Evolutionary conservation across 2,329 filamentous ascomycete species (phyloP), one percentile per base, ranked within the genome.

Genomic region (Mycocentrospora acerina): DNA sequence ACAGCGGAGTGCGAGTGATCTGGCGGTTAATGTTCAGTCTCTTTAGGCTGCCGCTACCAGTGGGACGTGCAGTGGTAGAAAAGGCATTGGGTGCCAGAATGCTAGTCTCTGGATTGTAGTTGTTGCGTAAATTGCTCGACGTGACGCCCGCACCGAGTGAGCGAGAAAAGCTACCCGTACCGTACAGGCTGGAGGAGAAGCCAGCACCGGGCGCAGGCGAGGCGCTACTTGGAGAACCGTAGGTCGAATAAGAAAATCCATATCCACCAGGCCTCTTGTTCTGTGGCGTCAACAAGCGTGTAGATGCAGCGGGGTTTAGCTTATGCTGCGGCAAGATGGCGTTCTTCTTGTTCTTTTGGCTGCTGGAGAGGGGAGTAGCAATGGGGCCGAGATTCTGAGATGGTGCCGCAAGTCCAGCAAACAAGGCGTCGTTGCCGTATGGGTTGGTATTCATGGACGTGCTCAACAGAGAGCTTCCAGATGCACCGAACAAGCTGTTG

Each of bases 201-300:
- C 76, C 81, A 3, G 90, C 89, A 6, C 86, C 90, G 27, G 86
- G 87, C 57, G 93, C 77, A 60, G 84, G 77, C 4, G 85, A 79
- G 15, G 79, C 80, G 52, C 82, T 88, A 40, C 76, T 82, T 5
- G 91, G 90, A 1, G 86, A 90, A 29, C 88, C 89, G 56, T 95
- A 95, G 2, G 85, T 90, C 49, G 90, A 95, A 69, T 96, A 96
- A 2, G 86, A 90, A 65, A 96, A 95, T 3, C 91, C 91, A 61
- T 88, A 96, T 4, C 88, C 89, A 39, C 71, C 72, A 22, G 48
- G 39, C 19, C 86, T 81, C 70, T 89, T 91, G 30, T 52, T 56
- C 54, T 90, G 87, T 0, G 90, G 90, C 0, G 90, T 95, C 19
- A 83, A 79, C 40, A 90, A 83, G 32, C 90, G 85, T 15, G 86